Conservation (phyloP, 169 alveolate genomes). For the Plasmodium relictum region DNA sequence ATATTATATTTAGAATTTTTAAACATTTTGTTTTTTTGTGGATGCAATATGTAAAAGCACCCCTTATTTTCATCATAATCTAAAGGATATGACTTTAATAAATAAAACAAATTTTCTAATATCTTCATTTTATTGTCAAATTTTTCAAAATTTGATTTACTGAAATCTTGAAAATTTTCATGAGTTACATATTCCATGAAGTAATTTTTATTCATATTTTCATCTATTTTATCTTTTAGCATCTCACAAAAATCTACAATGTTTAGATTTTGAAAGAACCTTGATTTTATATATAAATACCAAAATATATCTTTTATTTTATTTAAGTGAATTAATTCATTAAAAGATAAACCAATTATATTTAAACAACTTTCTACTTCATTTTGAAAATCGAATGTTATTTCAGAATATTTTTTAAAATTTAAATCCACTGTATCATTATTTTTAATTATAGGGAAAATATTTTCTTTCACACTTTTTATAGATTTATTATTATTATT, state of each 20-base stretch:
- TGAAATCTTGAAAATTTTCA: slow-evolving; percentile 23
- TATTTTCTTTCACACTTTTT: not conserved
- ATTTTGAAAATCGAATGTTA: not conserved
- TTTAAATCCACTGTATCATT: not conserved
- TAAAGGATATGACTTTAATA: slow-evolving; percentile 69
- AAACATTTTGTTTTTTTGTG: slow-evolving; percentile 61
- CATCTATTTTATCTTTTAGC: slow-evolving; percentile 58
- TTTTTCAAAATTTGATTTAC: slow-evolving; percentile 12
- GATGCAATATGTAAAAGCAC: slow-evolving; percentile 73
- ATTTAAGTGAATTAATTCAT: slow-evolving; percentile 41
- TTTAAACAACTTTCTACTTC: slow-evolving; percentile 22
- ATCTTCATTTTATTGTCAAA: slow-evolving; percentile 46
- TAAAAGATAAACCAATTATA: slow-evolving; percentile 13
- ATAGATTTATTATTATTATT: not conserved
- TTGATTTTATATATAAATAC: slow-evolving; percentile 62
- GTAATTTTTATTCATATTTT: slow-evolving; percentile 34
- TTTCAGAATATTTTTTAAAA: not conserved
- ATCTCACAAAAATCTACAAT: slow-evolving; percentile 41
- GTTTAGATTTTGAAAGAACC: not conserved
- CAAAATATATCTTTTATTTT: slow-evolving; percentile 55
- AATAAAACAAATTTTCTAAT: slow-evolving; percentile 56
- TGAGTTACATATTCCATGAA: slow-evolving; percentile 57
- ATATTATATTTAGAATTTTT: slow-evolving; percentile 24
- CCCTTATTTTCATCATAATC: slow-evolving; percentile 78
- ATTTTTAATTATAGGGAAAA: not conserved